A percentile compares a stretch with the other conserved stretches of the same genome.
Evolutionary conservation across 345 rosid species (phyloP).

Genomic region (Hibiscus tridactylites): DNA sequence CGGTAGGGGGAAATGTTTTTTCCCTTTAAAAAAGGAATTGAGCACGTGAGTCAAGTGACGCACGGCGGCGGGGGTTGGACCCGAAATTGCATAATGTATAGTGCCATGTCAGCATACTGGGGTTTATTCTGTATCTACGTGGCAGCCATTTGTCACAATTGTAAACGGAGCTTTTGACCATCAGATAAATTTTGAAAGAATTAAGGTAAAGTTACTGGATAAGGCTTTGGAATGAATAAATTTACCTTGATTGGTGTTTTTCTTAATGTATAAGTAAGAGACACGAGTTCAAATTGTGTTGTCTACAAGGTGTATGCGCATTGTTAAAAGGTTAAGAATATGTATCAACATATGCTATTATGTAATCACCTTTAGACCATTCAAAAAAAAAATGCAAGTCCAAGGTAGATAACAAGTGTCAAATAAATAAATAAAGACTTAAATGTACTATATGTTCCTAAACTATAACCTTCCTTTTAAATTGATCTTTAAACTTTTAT

Average conservation of each 20-base stretch:
- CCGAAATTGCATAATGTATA: background rate
- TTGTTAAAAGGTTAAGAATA: too few relatives aligned
- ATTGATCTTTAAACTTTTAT: too few relatives aligned
- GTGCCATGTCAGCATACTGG: background rate
- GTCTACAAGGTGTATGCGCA: too few relatives aligned
- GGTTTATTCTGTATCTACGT: background rate
- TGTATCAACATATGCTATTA: too few relatives aligned
- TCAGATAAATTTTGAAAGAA: background rate
- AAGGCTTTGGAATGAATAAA: background rate
- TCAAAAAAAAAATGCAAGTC: too few relatives aligned
- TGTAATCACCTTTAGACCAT: too few relatives aligned
- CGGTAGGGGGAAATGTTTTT: background rate
- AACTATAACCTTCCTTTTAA: too few relatives aligned
- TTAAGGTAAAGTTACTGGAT: background rate
- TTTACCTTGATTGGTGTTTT: background rate
- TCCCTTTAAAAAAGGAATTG: background rate
- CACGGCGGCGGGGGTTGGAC: conserved; percentile 24
- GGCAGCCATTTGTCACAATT: background rate
- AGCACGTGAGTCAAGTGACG: conserved; percentile 34
- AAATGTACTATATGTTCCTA: too few relatives aligned
- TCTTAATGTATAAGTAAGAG: background rate
- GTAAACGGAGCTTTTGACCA: background rate
- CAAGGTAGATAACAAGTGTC: too few relatives aligned
- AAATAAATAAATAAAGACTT: too few relatives aligned
- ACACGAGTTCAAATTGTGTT: too few relatives aligned